Evolutionary conservation across 2,329 filamentous ascomycete species (phyloP).

Genomic region (Aspergillus sp.): DNA sequence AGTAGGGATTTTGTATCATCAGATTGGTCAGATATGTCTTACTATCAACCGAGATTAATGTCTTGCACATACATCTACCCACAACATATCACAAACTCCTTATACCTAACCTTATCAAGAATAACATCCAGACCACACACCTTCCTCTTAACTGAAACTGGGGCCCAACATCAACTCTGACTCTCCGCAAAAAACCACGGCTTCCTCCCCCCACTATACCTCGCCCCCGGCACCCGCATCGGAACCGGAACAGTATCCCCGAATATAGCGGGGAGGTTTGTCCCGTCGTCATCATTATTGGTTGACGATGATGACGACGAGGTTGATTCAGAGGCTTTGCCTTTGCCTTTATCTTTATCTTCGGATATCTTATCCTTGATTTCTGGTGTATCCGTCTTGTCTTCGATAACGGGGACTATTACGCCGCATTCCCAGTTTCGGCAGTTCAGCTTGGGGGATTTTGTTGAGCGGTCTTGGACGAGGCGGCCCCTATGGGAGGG

Average conservation of each 20-base stretch:
- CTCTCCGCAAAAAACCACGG: constrained; percentile 30
- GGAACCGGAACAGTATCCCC: constrained; percentile 47
- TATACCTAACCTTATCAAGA: no score
- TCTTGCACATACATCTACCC: no score
- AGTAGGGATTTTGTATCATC: no score
- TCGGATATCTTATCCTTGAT: neutral
- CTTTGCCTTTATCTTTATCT: constrained; percentile 31
- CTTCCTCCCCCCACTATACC: constrained; percentile 21
- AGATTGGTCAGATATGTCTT: no score
- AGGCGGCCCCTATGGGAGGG: constrained; percentile 62
- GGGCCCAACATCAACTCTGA: neutral
- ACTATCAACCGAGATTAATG: no score
- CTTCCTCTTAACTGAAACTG: no score
- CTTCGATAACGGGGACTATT: constrained; percentile 60
- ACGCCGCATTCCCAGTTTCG: constrained; percentile 98
- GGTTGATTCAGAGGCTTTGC: neutral
- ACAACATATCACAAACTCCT: no score
- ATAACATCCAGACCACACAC: no score
- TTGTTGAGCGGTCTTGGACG: constrained; percentile 67
- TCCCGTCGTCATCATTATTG: constrained; percentile 3
- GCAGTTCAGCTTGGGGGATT: constrained; percentile 73
- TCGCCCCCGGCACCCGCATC: constrained; percentile 42
- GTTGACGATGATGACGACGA: neutral
- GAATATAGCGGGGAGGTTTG: constrained; percentile 35
- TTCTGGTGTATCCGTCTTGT: constrained; percentile 14